Conservation (phyloP, 306 rosid genomes). For the Prunus mira region DNA sequence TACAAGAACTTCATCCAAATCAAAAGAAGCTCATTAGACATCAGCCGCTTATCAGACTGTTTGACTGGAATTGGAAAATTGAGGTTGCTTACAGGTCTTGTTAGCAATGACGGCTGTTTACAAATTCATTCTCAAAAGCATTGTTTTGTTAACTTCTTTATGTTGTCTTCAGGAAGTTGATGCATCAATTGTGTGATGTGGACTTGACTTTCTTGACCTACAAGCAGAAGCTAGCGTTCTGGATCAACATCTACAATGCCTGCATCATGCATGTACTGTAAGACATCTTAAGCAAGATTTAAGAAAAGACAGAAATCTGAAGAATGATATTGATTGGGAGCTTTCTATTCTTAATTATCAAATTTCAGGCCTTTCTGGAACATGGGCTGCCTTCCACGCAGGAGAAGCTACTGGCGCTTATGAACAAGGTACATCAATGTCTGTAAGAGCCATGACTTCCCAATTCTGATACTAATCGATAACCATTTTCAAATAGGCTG, state of each 20-base stretch:
- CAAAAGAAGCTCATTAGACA: constrained; percentile 48
- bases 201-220: constrained; percentile 69
- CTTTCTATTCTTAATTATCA: neutral
- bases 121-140: neutral
- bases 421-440: constrained; percentile 63
- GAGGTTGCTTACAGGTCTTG: constrained; percentile 42
- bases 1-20: constrained; percentile 80
- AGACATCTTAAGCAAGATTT: constrained; percentile 43
- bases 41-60: constrained; percentile 44
- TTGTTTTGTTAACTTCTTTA: neutral
- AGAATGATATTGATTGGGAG: neutral
- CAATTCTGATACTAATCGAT: neutral
- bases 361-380: constrained; percentile 80
- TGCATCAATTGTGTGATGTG: constrained; percentile 56
- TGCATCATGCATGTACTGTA: constrained; percentile 98
- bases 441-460: no score
- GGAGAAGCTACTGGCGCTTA: constrained; percentile 62
- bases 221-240: constrained; percentile 92
- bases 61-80: constrained; percentile 45
- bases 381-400: constrained; percentile 76
- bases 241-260: constrained; percentile 95
- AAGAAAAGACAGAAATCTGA: neutral
- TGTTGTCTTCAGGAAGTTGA: constrained; percentile 46
- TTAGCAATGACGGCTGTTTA: neutral
- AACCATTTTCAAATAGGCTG: constrained; percentile 50